Evolutionary conservation across 129 eudicot genomes (phyloP).

Genomic region (Gnaphalium uliginosum): DNA sequence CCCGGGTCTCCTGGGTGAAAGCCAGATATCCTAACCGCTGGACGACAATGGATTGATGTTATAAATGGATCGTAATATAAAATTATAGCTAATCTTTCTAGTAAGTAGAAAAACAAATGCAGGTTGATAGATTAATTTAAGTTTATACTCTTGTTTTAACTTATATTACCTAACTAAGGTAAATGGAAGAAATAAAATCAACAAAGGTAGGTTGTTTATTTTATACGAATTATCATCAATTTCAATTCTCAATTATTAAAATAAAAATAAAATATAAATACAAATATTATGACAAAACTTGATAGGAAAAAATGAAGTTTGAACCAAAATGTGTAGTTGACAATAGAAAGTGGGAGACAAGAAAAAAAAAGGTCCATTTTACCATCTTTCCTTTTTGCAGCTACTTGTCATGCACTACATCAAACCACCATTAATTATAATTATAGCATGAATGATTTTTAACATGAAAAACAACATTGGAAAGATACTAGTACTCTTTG

Average conservation of each 20-base stretch:
- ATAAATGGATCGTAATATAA: too few relatives aligned
- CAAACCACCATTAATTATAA: constrained; percentile 22
- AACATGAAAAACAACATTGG: constrained; percentile 23
- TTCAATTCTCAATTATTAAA: too few relatives aligned
- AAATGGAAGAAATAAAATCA: too few relatives aligned
- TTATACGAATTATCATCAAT: too few relatives aligned
- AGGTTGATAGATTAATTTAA: too few relatives aligned
- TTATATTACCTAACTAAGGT: too few relatives aligned
- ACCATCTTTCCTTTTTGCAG: constrained; percentile 37
- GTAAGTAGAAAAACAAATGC: too few relatives aligned
- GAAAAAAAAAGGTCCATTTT: constrained; percentile 31
- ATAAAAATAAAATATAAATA: too few relatives aligned
- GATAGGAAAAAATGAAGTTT: not conserved
- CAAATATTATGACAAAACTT: not conserved
- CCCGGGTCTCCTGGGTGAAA: constrained; percentile 99
- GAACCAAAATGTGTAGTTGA: constrained; percentile 27
- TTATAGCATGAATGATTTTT: constrained; percentile 1
- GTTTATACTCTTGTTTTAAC: too few relatives aligned
- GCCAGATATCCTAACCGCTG: constrained; percentile 99
- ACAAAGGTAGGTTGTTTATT: too few relatives aligned
- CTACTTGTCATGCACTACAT: constrained; percentile 33
- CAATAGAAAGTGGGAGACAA: constrained; percentile 45
- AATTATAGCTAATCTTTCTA: too few relatives aligned
- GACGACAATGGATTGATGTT: constrained; percentile 63
- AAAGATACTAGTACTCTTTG: constrained; percentile 9